Evolutionary conservation across 352 stramenopile species (phyloP).

Genomic region (Pythium aristosporum): DNA sequence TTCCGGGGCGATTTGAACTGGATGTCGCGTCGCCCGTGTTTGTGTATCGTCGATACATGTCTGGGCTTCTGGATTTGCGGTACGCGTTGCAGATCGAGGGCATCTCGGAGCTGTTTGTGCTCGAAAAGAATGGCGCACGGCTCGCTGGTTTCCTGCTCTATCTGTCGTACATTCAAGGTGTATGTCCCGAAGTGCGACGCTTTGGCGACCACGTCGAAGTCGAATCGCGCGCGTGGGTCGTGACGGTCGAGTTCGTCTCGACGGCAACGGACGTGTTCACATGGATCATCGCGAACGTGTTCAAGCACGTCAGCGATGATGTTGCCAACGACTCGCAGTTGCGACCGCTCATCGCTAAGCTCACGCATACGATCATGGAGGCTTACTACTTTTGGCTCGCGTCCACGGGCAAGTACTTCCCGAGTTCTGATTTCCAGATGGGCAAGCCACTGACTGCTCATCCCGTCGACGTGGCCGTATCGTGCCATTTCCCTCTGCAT

Average conservation of each 20-base stretch:
- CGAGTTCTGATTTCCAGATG: slow-evolving; percentile 52
- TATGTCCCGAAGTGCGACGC: slow-evolving; percentile 57
- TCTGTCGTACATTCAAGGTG: slow-evolving; percentile 73
- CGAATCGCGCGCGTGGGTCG: slow-evolving; percentile 79
- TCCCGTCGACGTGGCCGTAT: slow-evolving; percentile 64
- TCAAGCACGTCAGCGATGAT: slow-evolving; percentile 46
- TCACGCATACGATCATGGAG: slow-evolving; percentile 69
- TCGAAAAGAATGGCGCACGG: slow-evolving; percentile 54
- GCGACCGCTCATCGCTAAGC: slow-evolving; percentile 39
- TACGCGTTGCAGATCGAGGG: slow-evolving; percentile 97
- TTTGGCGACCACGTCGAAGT: slow-evolving; percentile 77
- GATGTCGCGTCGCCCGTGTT: slow-evolving; percentile 91
- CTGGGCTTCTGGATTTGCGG: slow-evolving; percentile 96
- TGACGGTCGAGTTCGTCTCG: slow-evolving; percentile 82
- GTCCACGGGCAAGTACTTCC: slow-evolving; percentile 74
- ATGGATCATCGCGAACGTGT: slow-evolving; percentile 79
- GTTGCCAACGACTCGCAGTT: slow-evolving; percentile 7
- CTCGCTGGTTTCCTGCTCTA: slow-evolving; percentile 72
- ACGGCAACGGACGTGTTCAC: slow-evolving; percentile 78
- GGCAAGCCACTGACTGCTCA: slow-evolving; percentile 52
- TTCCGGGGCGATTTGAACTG: slow-evolving; percentile 60
- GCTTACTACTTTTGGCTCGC: slow-evolving; percentile 83
- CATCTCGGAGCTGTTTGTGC: slow-evolving; percentile 90
- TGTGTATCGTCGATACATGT: slow-evolving; percentile 93
- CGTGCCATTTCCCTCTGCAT: slow-evolving; percentile 81